phyloP scores from a whole-genome alignment of 768 basidiomycete genomes.

The Lactarius tabidus region DNA sequence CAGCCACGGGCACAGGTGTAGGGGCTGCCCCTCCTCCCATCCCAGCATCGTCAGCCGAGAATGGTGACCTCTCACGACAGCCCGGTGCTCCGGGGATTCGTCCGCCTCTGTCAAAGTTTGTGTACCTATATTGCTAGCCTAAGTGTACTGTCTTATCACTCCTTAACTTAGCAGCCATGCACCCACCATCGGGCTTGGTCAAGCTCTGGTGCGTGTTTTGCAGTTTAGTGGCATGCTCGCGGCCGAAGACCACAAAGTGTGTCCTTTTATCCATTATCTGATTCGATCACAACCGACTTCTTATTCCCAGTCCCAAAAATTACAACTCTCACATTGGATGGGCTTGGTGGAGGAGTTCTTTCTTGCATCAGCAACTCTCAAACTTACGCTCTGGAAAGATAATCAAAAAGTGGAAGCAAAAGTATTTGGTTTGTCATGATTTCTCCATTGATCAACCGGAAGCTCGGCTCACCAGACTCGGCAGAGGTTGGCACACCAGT shows the following conservation, averaged over 20 bases:
- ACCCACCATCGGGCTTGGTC: constrained; percentile 46
- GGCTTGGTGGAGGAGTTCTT: constrained; percentile 66
- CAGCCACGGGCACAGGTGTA: background rate
- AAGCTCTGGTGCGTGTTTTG: constrained; percentile 59
- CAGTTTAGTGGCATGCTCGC: constrained; percentile 68
- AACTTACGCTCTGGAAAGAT: constrained; percentile 85
- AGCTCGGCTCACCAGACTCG: background rate
- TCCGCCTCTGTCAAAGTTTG: constrained; percentile 13
- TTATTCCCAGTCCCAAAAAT: constrained; percentile 41
- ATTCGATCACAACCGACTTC: background rate
- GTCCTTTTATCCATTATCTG: constrained; percentile 26
- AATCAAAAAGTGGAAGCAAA: constrained; percentile 76
- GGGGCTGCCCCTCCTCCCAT: constrained; percentile 12
- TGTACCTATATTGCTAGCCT: background rate
- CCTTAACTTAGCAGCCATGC: background rate
- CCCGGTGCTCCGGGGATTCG: constrained; percentile 12
- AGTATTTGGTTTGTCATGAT: constrained; percentile 61
- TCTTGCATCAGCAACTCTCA: constrained; percentile 64
- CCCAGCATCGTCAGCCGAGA: constrained; percentile 18
- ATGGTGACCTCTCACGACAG: constrained; percentile 18
- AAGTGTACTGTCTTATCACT: background rate
- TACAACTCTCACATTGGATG: constrained; percentile 64
- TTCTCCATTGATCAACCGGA: background rate
- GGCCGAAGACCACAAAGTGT: constrained; percentile 45
- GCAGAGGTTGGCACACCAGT: constrained; percentile 78